Base-by-base conservation (phyloP, 352 stramenopile species). In the Thraustochytrium striatum region DNA sequence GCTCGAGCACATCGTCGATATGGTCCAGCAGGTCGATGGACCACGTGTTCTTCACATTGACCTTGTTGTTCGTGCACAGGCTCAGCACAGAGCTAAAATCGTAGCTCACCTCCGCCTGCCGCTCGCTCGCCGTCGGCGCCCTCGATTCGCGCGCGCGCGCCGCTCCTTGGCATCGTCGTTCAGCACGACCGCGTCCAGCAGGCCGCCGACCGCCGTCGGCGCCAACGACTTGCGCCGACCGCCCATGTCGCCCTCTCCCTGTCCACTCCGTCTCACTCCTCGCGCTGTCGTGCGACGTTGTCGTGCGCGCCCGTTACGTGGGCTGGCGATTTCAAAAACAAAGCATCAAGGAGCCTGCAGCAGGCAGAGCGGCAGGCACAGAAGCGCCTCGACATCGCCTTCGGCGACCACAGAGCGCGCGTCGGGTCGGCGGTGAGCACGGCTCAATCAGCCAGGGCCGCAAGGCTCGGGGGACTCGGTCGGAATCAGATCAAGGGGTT, bases 41-140 rank as follows among this genome's bases (percentile, higher is more conserved):
- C 75, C 75, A 82, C 13, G 75, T 82, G 57, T 82, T 82, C 75
- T 82, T 82, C 19, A 59, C 30, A 52, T 82, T 82, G 28, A 82
- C 72, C 72, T 82, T 82, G 61, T 82, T 75, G 19, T 39, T 61
- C 8, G 65, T 61, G 65, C 65, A 75, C 65, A 75, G 43, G 16
- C 30, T 75, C 44, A 75, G 65, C 11, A 75, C 52, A 11, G 65
- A 75, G 65, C 65, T 75, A 30, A 75, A 75, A 32, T 75, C 65
- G 52, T 75, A 75, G 52, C 61, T 75, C 7, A 75, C 65, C 7
- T 38, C 52, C 21, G 65, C 32, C 25, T 43, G 44, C 30, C 61
- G 65, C 9, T 75, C 65, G 47, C 44, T 3, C 65, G 30, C 65
- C 5, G 7, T 28, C 39, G 39, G 3, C 32, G 30, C 65, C 43